Base-by-base conservation (phyloP, 2,329 filamentous ascomycete species). In the Xylaria sp. region DNA sequence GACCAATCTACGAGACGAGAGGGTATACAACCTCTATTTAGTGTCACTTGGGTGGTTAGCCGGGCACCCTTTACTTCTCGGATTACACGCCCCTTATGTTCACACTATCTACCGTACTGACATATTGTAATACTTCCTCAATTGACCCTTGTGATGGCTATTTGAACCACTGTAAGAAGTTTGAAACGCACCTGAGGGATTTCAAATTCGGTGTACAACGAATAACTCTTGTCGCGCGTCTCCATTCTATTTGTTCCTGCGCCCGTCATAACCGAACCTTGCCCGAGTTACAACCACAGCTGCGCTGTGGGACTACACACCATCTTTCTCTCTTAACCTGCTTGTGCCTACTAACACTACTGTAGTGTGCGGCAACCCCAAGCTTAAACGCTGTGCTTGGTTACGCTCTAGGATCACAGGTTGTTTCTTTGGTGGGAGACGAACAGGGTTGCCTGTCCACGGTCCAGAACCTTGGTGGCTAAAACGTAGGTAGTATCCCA, bases 281-380 rank as follows among this genome's bases (percentile, higher is more conserved):
- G 39, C 57, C 13, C 13, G 59, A 65, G 31, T 62, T 44, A 55
- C 37, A 70, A 48, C 60, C 44, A 41, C 50, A 66, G 65, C 61
- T 63, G 25, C 37, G 37, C 48, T 63, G 67, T 72, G 62, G 70
- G 62, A 70, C 62, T 64, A 34, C 70, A 70, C 65, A 70, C 70
- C 68, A 70, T 68, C 62, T 66, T 66, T 15, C 23, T 23, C 23
- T 37, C 23, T 46, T 41, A 15, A 28, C 56, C 63, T 54, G 25
- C 52, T 39, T 18, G 55, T 60, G 5, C 55, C 25, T 65, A 7
- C 12, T 9, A 8, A 20, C 7, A 23, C 46, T 50, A 50, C 50
- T 54, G 50, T 34, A 34, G 25, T 54, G 25, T 31, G 46, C 48
- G n/a, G 31, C 23, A 25, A 25, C 41, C 50, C 34, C 65, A 39